Evolutionary conservation across 129 eudicot genomes (phyloP), one percentile per base, ranked within the genome.

Genomic region (Lactuca saligna): DNA sequence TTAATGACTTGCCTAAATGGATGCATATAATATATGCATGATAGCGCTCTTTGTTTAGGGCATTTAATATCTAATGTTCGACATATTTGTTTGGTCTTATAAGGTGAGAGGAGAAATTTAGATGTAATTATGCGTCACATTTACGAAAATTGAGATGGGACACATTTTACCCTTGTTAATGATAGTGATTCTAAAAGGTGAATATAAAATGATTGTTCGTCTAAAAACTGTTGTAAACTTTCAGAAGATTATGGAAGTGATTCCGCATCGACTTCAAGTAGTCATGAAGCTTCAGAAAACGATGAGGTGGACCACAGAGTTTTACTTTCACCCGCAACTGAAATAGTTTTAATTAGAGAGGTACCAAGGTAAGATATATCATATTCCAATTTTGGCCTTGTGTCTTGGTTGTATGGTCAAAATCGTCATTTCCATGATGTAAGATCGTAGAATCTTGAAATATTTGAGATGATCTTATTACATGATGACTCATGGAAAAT

Each of bases 271-370:
- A 57, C 64, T 2, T 41, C 15, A 1, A 76, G 85, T 39, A 70
- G 79, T 34, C 83, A 42, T 12, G 83, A 74, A 34, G 83, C 63
- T 50, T 75, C 85, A 57, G 91, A 82, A 14, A 76, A 70, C 20
- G 89, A 79, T 9, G 91, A 76, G 65, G 71, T 63, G 44, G 91
- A 88, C 51, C 88, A 85, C 37, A 79, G 68, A 64, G 72, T 57
- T 72, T 63, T 85, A 66, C 37, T 85, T 54, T 81, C 88, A 29
- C 61, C 72, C 0, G 74, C 80, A 0, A 54, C 79, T 17, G 96
- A 88, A 53, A 72, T 85, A 29, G 66, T 85, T 17, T 85, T 88
- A 56, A 85, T 88, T 53, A 88, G 69, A 81, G 96, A 79, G 77
- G 73, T 57, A 9, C 69, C 70, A 3, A 81, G 79, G 80, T 86